Percentiles rank a stretch among this genome's conserved stretches.
Evolutionary conservation across 2,329 filamentous ascomycete species (phyloP).

Genomic region (Malbranchea zuffiana): DNA sequence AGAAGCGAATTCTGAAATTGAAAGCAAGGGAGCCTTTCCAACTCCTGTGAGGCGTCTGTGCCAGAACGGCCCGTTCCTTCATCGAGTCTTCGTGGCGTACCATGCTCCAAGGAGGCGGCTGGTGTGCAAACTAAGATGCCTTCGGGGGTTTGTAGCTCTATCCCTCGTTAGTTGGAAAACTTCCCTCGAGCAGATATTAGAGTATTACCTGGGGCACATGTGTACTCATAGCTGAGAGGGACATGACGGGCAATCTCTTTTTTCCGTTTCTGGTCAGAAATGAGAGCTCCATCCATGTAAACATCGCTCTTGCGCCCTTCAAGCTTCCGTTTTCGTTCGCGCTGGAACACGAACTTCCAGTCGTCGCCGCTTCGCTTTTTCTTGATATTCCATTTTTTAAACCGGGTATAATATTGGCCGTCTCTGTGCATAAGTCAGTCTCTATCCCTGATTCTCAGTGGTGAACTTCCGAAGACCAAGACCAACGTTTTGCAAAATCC

Average conservation of each 20-base stretch:
- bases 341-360: constrained; percentile 29
- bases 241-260: constrained; percentile 3
- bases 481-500: constrained; percentile 4
- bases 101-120: neutral
- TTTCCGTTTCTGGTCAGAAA: neutral
- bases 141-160: constrained; percentile 1
- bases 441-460: neutral
- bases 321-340: neutral
- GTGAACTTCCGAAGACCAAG: neutral
- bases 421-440: neutral
- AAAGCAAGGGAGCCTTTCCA: neutral
- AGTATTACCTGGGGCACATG: constrained; percentile 1
- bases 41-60: neutral
- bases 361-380: constrained; percentile 40
- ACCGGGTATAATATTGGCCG: neutral
- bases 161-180: neutral
- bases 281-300: too few relatives aligned
- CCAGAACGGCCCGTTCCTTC: neutral
- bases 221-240: constrained; percentile 1
- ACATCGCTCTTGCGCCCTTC: neutral
- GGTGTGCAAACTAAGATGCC: constrained; percentile 2
- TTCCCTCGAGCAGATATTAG: neutral
- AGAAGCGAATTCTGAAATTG: neutral
- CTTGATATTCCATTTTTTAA: constrained; percentile 1
- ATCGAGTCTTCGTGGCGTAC: neutral